Percentiles rank a stretch among this genome's conserved stretches.
These are phyloP conservation scores for Pulveroboletus sp. DNA, from an alignment of 768 basidiomycete genomes.

Conservation along the genomic window DNA sequence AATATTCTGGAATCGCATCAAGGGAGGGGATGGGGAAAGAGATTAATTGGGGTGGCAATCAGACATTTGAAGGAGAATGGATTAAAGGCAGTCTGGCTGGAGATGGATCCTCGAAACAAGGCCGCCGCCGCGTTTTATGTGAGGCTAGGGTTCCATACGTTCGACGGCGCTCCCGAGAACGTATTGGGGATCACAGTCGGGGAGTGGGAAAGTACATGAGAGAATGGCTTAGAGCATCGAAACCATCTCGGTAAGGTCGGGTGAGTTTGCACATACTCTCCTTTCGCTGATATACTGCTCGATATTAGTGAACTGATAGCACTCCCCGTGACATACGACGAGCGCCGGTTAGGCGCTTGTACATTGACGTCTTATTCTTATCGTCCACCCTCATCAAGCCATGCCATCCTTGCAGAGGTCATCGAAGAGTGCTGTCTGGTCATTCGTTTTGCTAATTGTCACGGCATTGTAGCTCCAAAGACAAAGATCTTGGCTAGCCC, in stretches of 20 bases:
- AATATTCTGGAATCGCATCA: slow-evolving; percentile 65
- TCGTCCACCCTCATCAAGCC: not conserved
- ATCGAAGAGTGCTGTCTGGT: not conserved
- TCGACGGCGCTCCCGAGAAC: slow-evolving; percentile 47
- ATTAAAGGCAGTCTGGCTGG: slow-evolving; percentile 57
- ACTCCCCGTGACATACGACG: not conserved
- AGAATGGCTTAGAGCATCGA: no score
- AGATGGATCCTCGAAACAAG: slow-evolving; percentile 59
- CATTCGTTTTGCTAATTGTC: not conserved
- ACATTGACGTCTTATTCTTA: not conserved
- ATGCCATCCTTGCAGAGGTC: not conserved
- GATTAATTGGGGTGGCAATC: slow-evolving; percentile 52
- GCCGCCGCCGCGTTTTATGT: slow-evolving; percentile 59
- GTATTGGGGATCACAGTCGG: slow-evolving; percentile 55
- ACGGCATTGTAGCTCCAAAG: not conserved
- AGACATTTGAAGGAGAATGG: slow-evolving; percentile 46
- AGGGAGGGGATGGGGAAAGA: slow-evolving; percentile 66
- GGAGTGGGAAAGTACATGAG: slow-evolving; percentile 22
- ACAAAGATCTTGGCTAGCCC: not conserved
- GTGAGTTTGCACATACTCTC: no score
- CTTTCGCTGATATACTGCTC: not conserved
- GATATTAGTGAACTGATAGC: not conserved
- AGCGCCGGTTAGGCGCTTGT: not conserved
- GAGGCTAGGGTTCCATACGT: slow-evolving; percentile 53
- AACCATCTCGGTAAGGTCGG: no score